These are phyloP conservation scores for Daldinia decipiens DNA, from an alignment of 495 filamentous ascomycete genomes.

Conservation along the genomic window DNA sequence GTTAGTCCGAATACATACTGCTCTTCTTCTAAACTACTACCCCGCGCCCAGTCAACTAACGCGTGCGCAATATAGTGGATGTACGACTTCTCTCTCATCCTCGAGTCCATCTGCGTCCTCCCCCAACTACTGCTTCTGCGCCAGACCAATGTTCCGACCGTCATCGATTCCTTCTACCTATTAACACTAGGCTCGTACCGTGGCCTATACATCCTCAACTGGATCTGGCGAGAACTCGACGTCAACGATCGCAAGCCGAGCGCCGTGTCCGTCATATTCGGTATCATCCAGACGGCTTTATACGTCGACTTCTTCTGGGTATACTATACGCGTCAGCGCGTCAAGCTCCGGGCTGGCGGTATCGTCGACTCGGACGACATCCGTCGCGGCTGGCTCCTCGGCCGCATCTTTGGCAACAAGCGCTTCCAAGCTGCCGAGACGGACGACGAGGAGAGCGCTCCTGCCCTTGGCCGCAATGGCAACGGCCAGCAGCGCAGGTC, in stretches of 20 bases:
- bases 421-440: slow-evolving; percentile 47
- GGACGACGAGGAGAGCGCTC: slow-evolving; percentile 60
- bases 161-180: slow-evolving; percentile 95
- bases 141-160: slow-evolving; percentile 93
- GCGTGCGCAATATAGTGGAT: slow-evolving; percentile 61
- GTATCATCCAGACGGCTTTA: slow-evolving; percentile 87
- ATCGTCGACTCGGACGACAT: slow-evolving; percentile 95
- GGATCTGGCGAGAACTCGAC: slow-evolving; percentile 76
- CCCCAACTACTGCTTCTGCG: slow-evolving; percentile 92
- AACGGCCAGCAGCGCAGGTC: slow-evolving; percentile 45
- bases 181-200: slow-evolving; percentile 89
- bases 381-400: slow-evolving; percentile 79
- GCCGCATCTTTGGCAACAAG: slow-evolving; percentile 62
- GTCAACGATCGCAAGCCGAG: slow-evolving; percentile 68
- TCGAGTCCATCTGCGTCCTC: slow-evolving; percentile 90
- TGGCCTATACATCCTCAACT: slow-evolving; percentile 90
- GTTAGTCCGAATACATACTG: slow-evolving; percentile 57
- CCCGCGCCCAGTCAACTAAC: slow-evolving; percentile 1
- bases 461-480: slow-evolving; percentile 51
- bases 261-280: slow-evolving; percentile 81
- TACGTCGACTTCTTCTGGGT: slow-evolving; percentile 98
- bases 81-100: slow-evolving; percentile 87
- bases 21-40: neutral
- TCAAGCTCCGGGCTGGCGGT: slow-evolving; percentile 91
- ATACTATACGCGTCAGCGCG: slow-evolving; percentile 90